Percentiles rank a stretch among this genome's conserved stretches.
Evolutionary conservation across 768 basidiomycete species (phyloP).

Genomic region (Xerocomus potaroensis): DNA sequence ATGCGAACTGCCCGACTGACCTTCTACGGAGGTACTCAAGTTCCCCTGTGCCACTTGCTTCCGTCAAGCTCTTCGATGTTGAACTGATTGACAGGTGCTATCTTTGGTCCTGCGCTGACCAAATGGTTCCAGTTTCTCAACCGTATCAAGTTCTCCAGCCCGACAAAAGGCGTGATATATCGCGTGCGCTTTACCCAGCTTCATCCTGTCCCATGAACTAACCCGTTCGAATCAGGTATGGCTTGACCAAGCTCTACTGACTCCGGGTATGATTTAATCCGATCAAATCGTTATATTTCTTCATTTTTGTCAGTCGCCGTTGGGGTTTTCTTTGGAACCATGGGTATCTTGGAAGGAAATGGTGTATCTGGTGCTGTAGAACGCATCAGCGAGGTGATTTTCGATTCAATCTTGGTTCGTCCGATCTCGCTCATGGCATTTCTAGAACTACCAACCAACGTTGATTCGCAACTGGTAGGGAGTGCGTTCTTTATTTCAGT

Average conservation of each 20-base stretch:
- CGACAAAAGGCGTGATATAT: slow-evolving; percentile 54
- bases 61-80: neutral
- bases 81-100: slow-evolving; percentile 37
- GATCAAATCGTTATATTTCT: slow-evolving; percentile 6
- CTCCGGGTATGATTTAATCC: slow-evolving; percentile 47
- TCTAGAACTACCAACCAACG: slow-evolving; percentile 67
- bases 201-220: neutral
- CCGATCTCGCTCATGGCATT: slow-evolving; percentile 5
- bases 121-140: slow-evolving; percentile 79
- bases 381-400: slow-evolving; percentile 37
- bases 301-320: slow-evolving; percentile 35
- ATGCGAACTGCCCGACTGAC: slow-evolving; percentile 58
- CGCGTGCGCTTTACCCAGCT: slow-evolving; percentile 40
- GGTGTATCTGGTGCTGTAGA: slow-evolving; percentile 46
- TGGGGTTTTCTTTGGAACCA: slow-evolving; percentile 63
- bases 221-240: slow-evolving; percentile 48
- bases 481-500: neutral
- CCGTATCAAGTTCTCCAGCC: slow-evolving; percentile 61
- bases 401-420: neutral
- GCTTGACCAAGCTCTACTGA: slow-evolving; percentile 75
- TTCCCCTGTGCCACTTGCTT: neutral
- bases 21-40: slow-evolving; percentile 75
- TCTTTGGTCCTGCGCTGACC: slow-evolving; percentile 81
- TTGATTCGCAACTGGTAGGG: slow-evolving; percentile 71
- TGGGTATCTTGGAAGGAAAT: slow-evolving; percentile 80